Conservation (phyloP, 129 eudicot genomes). For the Escallonia rubra region DNA sequence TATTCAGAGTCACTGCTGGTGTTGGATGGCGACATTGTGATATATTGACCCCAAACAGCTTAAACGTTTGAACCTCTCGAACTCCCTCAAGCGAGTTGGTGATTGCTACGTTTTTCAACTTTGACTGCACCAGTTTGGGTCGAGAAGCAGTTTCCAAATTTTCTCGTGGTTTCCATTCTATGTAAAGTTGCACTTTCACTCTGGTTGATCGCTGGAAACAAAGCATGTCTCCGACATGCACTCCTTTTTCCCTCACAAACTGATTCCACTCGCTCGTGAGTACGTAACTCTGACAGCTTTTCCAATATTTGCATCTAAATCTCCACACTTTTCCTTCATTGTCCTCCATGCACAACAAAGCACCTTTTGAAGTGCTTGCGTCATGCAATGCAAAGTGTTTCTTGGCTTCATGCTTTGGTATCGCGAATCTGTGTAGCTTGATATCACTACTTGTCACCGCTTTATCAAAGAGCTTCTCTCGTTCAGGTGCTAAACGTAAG, state of each 20-base stretch:
- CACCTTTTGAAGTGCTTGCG: background rate
- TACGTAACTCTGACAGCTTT: slow-evolving; percentile 10
- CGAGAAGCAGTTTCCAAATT: too few species aligned
- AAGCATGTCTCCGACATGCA: slow-evolving; percentile 14
- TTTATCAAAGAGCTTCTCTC: slow-evolving; percentile 19
- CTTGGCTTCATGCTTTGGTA: slow-evolving; percentile 17
- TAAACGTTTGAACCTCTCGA: background rate
- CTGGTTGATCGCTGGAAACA: slow-evolving; percentile 3
- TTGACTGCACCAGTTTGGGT: background rate
- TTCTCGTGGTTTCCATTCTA: background rate
- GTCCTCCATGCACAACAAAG: slow-evolving; percentile 14
- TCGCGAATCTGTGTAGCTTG: slow-evolving; percentile 7
- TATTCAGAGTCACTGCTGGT: too few species aligned
- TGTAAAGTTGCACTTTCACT: slow-evolving; percentile 8
- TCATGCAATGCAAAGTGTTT: slow-evolving; percentile 10
- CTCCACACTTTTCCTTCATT: slow-evolving; percentile 14
- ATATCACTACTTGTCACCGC: slow-evolving; percentile 9
- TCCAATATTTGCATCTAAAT: slow-evolving; percentile 14
- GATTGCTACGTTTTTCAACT: background rate
- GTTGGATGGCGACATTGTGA: background rate
- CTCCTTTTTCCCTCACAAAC: slow-evolving; percentile 11
- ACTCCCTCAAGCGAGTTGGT: background rate
- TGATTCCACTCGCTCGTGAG: slow-evolving; percentile 17
- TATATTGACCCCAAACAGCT: slow-evolving; percentile 16
- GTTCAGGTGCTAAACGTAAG: background rate